phyloP scores from a whole-genome alignment of 495 filamentous ascomycete genomes.

The Penicillium psychrofluorescens region DNA sequence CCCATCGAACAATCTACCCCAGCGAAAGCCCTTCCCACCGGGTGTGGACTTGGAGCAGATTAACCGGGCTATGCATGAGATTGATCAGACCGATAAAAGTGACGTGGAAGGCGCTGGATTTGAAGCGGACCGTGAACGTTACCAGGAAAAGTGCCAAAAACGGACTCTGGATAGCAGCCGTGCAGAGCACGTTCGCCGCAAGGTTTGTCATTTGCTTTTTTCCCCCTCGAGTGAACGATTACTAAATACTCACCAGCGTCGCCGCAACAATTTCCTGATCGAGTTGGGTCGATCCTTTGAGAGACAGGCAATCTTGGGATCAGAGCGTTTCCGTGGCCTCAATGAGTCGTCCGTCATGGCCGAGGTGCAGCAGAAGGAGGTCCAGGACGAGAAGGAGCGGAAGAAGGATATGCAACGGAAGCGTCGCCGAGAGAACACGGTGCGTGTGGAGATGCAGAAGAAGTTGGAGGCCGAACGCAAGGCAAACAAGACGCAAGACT shows the following conservation, averaged over 20 bases:
- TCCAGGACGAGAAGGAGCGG: slow-evolving; percentile 93
- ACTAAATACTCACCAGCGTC: slow-evolving; percentile 38
- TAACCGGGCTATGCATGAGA: slow-evolving; percentile 51
- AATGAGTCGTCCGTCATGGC: slow-evolving; percentile 66
- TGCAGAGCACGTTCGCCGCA: slow-evolving; percentile 50
- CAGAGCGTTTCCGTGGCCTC: slow-evolving; percentile 44
- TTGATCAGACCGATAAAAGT: slow-evolving; percentile 60
- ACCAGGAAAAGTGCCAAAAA: slow-evolving; percentile 47
- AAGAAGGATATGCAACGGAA: slow-evolving; percentile 99
- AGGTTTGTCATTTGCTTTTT: slow-evolving; percentile 30
- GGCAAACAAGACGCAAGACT: slow-evolving; percentile 66
- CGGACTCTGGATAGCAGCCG: slow-evolving; percentile 53
- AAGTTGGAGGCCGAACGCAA: slow-evolving; percentile 72
- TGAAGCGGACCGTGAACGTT: slow-evolving; percentile 48
- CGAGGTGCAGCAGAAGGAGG: slow-evolving; percentile 81
- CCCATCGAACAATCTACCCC: slow-evolving; percentile 2
- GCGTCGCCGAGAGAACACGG: slow-evolving; percentile 90
- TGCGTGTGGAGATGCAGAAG: slow-evolving; percentile 78
- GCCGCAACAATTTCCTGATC: slow-evolving; percentile 42
- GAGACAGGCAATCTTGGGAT: slow-evolving; percentile 44
- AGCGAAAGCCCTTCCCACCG: slow-evolving; percentile 15
- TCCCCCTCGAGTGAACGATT: background rate
- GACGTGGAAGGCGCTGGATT: slow-evolving; percentile 60
- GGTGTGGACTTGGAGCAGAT: slow-evolving; percentile 58
- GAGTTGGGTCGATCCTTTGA: slow-evolving; percentile 46